Conservation (phyloP, 352 stramenopile genomes). For the Globisporangium recalcitrans region DNA sequence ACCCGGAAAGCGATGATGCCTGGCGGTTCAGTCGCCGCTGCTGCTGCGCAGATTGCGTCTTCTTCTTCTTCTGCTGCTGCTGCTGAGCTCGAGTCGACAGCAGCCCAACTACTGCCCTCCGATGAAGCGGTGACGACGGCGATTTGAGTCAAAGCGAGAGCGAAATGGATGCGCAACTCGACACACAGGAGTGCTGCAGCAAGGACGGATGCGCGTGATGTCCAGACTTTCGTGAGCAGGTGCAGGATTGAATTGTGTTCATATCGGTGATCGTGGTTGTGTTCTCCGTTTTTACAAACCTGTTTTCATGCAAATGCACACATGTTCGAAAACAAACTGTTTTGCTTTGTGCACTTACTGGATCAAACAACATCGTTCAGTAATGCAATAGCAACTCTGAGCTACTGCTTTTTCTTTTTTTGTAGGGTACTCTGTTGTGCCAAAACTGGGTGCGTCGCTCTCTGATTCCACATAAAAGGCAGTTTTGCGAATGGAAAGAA, state of each 20-base stretch:
- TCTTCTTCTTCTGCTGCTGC: not conserved
- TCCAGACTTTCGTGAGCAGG: not conserved
- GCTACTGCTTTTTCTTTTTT: too few species aligned
- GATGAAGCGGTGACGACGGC: not conserved
- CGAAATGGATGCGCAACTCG: not conserved
- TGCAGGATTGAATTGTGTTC: not conserved
- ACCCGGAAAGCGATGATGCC: slow-evolving; percentile 8
- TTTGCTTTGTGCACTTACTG: too few species aligned
- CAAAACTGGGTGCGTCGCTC: too few species aligned
- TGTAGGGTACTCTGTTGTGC: too few species aligned
- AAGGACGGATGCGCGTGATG: not conserved
- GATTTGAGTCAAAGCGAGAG: not conserved
- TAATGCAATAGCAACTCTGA: too few species aligned
- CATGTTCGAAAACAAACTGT: too few species aligned
- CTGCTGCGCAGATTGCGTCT: not conserved
- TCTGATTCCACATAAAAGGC: too few species aligned
- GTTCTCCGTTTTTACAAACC: too few species aligned
- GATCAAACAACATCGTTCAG: too few species aligned
- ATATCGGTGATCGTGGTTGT: not conserved
- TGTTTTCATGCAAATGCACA: too few species aligned
- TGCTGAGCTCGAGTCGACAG: too few species aligned
- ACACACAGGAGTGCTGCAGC: not conserved
- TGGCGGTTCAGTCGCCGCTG: not conserved
- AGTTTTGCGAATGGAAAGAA: too few species aligned
- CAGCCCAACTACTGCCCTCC: not conserved